phyloP scores from a whole-genome alignment of 306 rosid genomes.

The Corylus avellana region DNA sequence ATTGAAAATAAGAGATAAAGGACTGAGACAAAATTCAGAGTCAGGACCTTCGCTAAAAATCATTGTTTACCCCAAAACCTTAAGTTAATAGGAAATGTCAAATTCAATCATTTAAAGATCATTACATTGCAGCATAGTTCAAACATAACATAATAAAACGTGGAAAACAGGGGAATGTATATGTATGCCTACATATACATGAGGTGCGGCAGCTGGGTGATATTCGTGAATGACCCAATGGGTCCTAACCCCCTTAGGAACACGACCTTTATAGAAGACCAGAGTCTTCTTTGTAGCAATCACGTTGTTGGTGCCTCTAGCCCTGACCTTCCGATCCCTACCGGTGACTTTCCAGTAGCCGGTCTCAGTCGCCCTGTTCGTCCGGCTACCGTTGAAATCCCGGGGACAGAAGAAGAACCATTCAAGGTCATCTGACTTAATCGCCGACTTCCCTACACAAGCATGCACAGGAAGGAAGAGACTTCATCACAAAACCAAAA shows the following conservation, averaged over 20 bases:
- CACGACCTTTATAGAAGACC: constrained; percentile 46
- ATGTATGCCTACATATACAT: background rate
- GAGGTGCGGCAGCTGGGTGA: constrained; percentile 16
- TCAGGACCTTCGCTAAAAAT: too few species aligned
- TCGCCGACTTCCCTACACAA: constrained; percentile 29
- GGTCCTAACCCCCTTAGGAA: constrained; percentile 30
- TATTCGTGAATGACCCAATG: constrained; percentile 77
- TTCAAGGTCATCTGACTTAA: constrained; percentile 41
- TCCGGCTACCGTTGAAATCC: constrained; percentile 30
- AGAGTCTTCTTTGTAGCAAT: constrained; percentile 69
- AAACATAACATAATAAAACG: background rate
- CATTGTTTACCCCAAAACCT: too few species aligned
- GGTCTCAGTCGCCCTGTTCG: constrained; percentile 39
- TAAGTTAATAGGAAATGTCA: too few species aligned
- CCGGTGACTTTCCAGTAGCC: constrained; percentile 86
- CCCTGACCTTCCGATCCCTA: constrained; percentile 33
- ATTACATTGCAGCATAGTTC: background rate
- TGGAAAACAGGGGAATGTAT: too few species aligned
- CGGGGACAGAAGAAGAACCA: constrained; percentile 64
- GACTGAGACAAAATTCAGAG: too few species aligned
- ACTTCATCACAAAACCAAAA: background rate
- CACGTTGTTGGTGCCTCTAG: constrained; percentile 12
- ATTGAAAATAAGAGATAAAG: too few species aligned
- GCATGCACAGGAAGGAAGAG: background rate
- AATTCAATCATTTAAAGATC: too few species aligned